Evolutionary conservation across 1,139 yeast genomes (phyloP).

Genomic region (Dujonia santamariae): DNA sequence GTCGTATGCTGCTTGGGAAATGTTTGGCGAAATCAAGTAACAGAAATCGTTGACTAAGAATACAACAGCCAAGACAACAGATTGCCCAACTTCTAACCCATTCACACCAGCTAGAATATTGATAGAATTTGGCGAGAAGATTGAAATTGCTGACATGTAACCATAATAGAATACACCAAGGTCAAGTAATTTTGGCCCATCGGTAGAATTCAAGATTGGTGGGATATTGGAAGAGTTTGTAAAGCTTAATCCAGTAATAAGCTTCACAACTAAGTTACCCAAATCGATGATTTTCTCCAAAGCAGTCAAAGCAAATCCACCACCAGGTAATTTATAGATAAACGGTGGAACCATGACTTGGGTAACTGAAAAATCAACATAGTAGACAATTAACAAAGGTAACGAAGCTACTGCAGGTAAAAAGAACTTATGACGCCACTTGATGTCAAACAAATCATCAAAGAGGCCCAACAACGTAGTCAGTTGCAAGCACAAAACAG

Average conservation of each 20-base stretch:
- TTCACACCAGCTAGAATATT: constrained; percentile 94
- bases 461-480: constrained; percentile 85
- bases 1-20: constrained; percentile 63
- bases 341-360: constrained; percentile 82
- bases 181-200: constrained; percentile 53
- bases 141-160: constrained; percentile 89
- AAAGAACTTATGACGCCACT: constrained; percentile 97
- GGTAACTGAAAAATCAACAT: constrained; percentile 92
- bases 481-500: constrained; percentile 77
- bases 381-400: constrained; percentile 87
- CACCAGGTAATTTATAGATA: constrained; percentile 32
- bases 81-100: constrained; percentile 95
- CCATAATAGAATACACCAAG: constrained; percentile 76
- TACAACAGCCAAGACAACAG: constrained; percentile 69
- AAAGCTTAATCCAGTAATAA: constrained; percentile 38
- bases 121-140: constrained; percentile 95
- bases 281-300: constrained; percentile 21
- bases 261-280: constrained; percentile 34
- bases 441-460: constrained; percentile 90
- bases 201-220: no score
- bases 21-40: constrained; percentile 48
- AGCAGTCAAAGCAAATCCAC: constrained; percentile 17
- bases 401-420: constrained; percentile 92
- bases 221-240: constrained; percentile 12
- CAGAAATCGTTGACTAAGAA: constrained; percentile 73